phyloP scores from a whole-genome alignment of 2,329 filamentous ascomycete species.

The Xylariaceae sp. region DNA sequence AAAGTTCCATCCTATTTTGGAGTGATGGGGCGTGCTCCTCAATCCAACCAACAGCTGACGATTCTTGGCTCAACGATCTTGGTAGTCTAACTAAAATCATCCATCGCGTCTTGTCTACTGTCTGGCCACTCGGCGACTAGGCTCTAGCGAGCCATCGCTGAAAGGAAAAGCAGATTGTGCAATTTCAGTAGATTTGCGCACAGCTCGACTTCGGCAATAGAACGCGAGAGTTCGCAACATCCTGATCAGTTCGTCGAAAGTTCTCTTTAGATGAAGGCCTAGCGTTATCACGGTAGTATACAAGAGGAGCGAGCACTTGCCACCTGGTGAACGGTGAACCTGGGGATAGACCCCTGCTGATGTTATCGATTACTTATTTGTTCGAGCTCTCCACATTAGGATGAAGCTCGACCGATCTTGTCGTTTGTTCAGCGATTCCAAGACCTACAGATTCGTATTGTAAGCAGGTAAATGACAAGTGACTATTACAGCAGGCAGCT shows the following conservation, averaged over 20 bases:
- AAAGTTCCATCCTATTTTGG: constrained; percentile 36
- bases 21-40: constrained; percentile 28
- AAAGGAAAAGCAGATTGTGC: constrained; percentile 24
- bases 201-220: constrained; percentile 25
- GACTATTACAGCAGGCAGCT: constrained; percentile 9
- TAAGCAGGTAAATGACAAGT: no score
- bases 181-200: constrained; percentile 2
- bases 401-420: constrained; percentile 19
- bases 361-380: no score
- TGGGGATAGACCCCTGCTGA: constrained; percentile 22
- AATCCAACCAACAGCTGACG: constrained; percentile 29
- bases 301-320: constrained; percentile 21
- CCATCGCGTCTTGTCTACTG: constrained; percentile 21
- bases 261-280: background rate
- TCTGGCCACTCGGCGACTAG: constrained; percentile 29
- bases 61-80: constrained; percentile 31
- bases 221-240: constrained; percentile 24
- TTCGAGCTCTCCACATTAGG: constrained; percentile 6
- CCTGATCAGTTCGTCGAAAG: constrained; percentile 3
- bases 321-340: constrained; percentile 23
- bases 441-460: no score
- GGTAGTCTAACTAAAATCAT: constrained; percentile 26
- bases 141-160: constrained; percentile 19
- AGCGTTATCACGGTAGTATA: constrained; percentile 5
- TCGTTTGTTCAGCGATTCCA: constrained; percentile 20